A percentile compares a stretch with the other conserved stretches of the same genome.
Conservation (phyloP, 2,329 filamentous ascomycete species). For the Colletotrichum caudatum region DNA sequence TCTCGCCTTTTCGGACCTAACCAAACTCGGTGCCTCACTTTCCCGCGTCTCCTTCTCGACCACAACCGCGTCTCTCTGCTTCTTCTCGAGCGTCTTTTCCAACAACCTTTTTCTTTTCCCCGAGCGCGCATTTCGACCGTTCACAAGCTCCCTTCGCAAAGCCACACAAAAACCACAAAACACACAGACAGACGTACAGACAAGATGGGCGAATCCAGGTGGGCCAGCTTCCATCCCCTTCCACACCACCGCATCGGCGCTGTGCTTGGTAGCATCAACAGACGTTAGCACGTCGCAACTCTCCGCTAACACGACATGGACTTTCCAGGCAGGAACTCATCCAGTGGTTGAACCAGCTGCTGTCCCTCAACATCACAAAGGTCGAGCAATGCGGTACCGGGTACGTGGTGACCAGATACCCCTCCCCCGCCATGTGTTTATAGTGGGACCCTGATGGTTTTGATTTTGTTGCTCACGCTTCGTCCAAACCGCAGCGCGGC, state of each 20-base stretch:
- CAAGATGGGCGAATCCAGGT: slow-evolving; percentile 76
- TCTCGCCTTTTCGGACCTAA: slow-evolving; percentile 33
- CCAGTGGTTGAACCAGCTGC: slow-evolving; percentile 95
- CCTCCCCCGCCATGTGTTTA: slow-evolving; percentile 46
- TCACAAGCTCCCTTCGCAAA: background rate
- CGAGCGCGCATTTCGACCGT: slow-evolving; percentile 25
- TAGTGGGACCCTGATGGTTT: slow-evolving; percentile 38
- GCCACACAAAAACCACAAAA: slow-evolving; percentile 15
- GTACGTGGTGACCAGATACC: slow-evolving; percentile 67
- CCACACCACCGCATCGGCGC: slow-evolving; percentile 5
- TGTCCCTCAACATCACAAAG: slow-evolving; percentile 98
- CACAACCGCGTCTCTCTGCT: slow-evolving; percentile 28
- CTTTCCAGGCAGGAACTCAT: slow-evolving; percentile 88
- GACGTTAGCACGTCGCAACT: slow-evolving; percentile 22
- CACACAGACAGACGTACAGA: slow-evolving; percentile 29
- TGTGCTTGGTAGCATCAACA: background rate
- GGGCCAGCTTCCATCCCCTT: slow-evolving; percentile 34
- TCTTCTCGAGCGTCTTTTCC: slow-evolving; percentile 36
- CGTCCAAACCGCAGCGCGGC: slow-evolving; percentile 74
- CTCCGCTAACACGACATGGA: slow-evolving; percentile 43
- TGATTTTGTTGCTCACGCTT: slow-evolving; percentile 43
- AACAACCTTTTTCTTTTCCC: slow-evolving; percentile 6
- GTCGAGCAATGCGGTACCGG: slow-evolving; percentile 99
- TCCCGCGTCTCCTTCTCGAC: slow-evolving; percentile 33
- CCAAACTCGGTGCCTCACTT: slow-evolving; percentile 23